These are phyloP conservation scores for Epichloe glyceriae DNA, from an alignment of 2,329 filamentous ascomycete genomes.

Conservation along the genomic window DNA sequence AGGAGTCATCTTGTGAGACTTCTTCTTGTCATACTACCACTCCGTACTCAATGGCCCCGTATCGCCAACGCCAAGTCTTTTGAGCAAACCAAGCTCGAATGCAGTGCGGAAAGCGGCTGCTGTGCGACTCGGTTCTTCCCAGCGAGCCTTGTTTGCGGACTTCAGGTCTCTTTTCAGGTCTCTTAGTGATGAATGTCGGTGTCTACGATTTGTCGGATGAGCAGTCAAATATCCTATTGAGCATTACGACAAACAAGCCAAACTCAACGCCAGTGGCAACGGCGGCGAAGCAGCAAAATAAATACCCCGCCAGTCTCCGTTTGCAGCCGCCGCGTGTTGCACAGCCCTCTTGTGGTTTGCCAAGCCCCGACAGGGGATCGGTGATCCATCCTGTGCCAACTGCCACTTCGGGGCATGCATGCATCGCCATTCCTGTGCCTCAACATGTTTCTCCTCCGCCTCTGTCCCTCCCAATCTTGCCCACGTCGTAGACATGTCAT, in stretches of 20 bases:
- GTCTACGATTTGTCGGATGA: too few species aligned
- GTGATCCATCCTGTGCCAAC: background rate
- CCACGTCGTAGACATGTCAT: background rate
- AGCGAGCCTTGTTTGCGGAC: too few species aligned
- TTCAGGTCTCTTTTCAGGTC: too few species aligned
- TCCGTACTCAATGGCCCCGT: background rate
- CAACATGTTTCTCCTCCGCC: background rate
- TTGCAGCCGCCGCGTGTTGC: background rate
- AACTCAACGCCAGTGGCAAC: background rate
- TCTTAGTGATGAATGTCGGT: too few species aligned
- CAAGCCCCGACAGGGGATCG: background rate
- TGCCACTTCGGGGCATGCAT: conserved; percentile 4
- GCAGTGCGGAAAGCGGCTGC: background rate
- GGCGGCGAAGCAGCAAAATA: background rate
- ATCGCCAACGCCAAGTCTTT: background rate
- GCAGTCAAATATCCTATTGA: too few species aligned
- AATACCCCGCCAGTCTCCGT: background rate
- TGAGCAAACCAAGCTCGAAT: background rate
- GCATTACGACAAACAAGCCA: too few species aligned
- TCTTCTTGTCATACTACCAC: too few species aligned
- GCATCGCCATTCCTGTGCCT: background rate
- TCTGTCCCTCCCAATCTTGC: background rate
- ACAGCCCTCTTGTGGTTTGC: background rate
- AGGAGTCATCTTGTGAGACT: too few species aligned
- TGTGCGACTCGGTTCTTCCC: background rate